Evolutionary conservation across 805 yeast genomes (phyloP), one percentile per base, ranked within the genome.

Genomic region (Metschnikowia cubensis): DNA sequence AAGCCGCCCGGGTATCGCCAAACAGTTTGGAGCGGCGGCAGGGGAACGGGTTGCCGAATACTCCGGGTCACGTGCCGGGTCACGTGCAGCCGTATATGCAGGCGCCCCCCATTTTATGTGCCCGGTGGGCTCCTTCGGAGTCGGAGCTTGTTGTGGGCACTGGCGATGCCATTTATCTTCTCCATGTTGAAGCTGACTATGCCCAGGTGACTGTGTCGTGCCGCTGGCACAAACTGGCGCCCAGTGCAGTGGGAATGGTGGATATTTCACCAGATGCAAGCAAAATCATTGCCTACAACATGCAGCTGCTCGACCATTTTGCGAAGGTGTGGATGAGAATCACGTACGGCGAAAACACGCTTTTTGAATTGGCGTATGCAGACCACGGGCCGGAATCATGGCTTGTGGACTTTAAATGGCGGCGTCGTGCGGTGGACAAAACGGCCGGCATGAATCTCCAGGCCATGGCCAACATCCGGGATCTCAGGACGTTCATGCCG

Each of bases 291-390:
- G 86, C 90, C n/a, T 54, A 54, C 7, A 77, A 85, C 44, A 75
- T 79, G 35, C 83, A 87, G 0, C 71, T 70, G 37, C 80, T 76
- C 62, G 96, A 89, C 63, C 73, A 74, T 34, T 70, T 86, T 13
- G 82, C 88, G 29, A 89, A 88, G 61, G 73, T 89, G 2, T 91
- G 96, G 96, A 75, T 83, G 48, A 71, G 97, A 45, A 73, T 82
- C 6, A 78, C 85, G 6, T 87, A 83, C 59, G 89, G 86, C 25
- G 82, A 80, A 21, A 66, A 63, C 42, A 63, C 67, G 34, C 75
- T 84, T 6, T 89, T 89, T 62, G 94, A 86, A 58, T 69, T 89
- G 53, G 69, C 81, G 0, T 84, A 86, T 58, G 67, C 89, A 20
- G 75, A 80, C n/a, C 95, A 87, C 60, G 82, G 84, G 2, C 47